Evolutionary conservation across 257 asterid genomes (phyloP), one percentile per base, ranked within the genome.

Genomic region (Solanum okadae): DNA sequence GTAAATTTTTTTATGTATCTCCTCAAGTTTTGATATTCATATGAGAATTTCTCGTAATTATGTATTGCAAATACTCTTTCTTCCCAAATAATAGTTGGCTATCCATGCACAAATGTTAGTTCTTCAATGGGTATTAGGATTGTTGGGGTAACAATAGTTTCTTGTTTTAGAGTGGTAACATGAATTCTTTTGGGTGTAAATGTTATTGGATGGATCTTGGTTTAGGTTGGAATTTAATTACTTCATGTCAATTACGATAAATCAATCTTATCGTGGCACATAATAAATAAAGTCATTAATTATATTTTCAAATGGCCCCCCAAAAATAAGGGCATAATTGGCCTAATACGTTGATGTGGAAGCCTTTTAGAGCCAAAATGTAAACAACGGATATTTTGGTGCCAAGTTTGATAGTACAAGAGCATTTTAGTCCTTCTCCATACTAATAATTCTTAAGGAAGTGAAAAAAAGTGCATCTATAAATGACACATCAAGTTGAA

Each of bases 341-440:
- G 72, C 16, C 1, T 14, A 65, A n/a, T 65, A 65, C 8, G 33
- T n/a, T n/a, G 72, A 65, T 65, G 9, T 65, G 8, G 2, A 22
- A 10, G 9, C 9, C 7, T 10, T 65, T 65, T n/a, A 13, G 72
- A 65, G 72, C 18, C 33, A 65, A 10, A 65, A 11, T 27, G 33
- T 65, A 65, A 65, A 25, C 1, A 65, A 10, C 6, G 0, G 0
- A 13, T 25, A 12, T n/a, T 65, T 23, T n/a, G 29, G 1, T 65
- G 11, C 2, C 16, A 25, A 11, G 11, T 25, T 25, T 0, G 0
- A 25, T 25, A 10, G 9, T n/a, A 11, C 16, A 65, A 5, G 18
- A 25, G 8, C 33, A 65, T n/a, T n/a, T n/a, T 23, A 23, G 29
- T 63, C 71, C 71, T 23, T 23, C 27, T 10, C 31, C 1, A 8